These are phyloP conservation scores for Lactarius sanguifluus DNA, from an alignment of 768 basidiomycete species.

Conservation along the genomic window DNA sequence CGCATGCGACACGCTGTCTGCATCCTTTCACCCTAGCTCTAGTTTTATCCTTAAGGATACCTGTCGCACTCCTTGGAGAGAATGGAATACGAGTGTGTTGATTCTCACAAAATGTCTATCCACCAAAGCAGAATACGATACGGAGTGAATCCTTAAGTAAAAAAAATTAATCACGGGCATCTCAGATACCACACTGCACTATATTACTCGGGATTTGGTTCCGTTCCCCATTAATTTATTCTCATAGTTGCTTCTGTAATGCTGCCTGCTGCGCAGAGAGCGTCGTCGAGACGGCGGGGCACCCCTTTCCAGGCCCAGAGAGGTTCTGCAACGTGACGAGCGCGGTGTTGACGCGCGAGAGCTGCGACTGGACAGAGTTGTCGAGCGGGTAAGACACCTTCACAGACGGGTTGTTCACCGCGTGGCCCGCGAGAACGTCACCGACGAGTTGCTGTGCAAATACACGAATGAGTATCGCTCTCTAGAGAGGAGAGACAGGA, in stretches of 20 bases:
- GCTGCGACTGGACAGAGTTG: constrained; percentile 49
- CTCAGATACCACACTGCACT: neutral
- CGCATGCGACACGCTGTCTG: too few relatives aligned
- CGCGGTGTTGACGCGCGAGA: constrained; percentile 58
- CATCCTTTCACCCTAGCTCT: too few relatives aligned
- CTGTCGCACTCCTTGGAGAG: too few relatives aligned
- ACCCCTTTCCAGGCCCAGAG: constrained; percentile 63
- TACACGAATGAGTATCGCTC: neutral
- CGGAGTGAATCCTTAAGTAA: neutral
- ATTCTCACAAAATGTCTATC: too few relatives aligned
- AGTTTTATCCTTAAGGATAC: too few relatives aligned
- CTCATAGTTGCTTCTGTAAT: constrained; percentile 17
- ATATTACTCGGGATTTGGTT: neutral
- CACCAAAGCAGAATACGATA: too few relatives aligned
- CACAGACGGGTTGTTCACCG: constrained; percentile 63
- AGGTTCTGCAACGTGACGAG: constrained; percentile 74
- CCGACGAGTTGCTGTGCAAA: constrained; percentile 19
- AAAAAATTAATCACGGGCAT: constrained; percentile 1
- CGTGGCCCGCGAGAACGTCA: constrained; percentile 34
- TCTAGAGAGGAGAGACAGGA: constrained; percentile 1
- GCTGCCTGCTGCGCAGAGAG: constrained; percentile 34
- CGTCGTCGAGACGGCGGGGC: constrained; percentile 64
- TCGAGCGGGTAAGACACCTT: constrained; percentile 63
- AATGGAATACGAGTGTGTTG: too few relatives aligned
- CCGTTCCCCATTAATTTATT: neutral